Evolutionary conservation across 2,329 filamentous ascomycete genomes (phyloP), one percentile per base, ranked within the genome.

Genomic region (Aspergillus sp.): DNA sequence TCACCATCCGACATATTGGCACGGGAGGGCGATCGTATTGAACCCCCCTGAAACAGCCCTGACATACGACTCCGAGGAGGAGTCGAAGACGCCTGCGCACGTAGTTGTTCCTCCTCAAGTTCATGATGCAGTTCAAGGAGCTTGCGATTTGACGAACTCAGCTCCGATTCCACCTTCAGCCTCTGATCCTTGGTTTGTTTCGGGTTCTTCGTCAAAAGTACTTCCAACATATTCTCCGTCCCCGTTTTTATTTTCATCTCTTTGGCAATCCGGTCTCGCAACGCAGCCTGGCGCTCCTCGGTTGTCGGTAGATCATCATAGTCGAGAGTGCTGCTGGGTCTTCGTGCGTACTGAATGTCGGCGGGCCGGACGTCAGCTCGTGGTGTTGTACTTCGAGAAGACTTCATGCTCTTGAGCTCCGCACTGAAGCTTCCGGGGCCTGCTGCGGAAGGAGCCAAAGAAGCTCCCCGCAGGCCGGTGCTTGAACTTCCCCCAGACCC

Each of bases 211-310:
- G 87, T 85, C 73, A 97, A 91, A 63, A 99, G 79, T 12, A 95
- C 95, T 78, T 99, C 95, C 39, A 99, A 81, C 85, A 99, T 88
- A 72, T 99, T 99, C 80, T 99, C 95, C 57, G 93, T 97, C 18
- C 95, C 95, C 68, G 93, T 90, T 75, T 96, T 97, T 72, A 99
- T 98, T 81, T 98, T 98, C 78, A 93, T 88, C 78, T 99, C 96
- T 68, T 96, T 93, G 65, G 92, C 93, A 62, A 99, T 88, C 69
- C 89, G 85, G 66, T 97, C 93, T 68, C 89, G 88, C 61, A 97
- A 83, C 51, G 85, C 81, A 20, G 87, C 84, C 67, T 96, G 86
- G 41, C 86, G 84, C 74, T 91, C 87, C 72, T 96, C 91, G 13
- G 86, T 82, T 9, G 81, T 82, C 61, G 65, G 78, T 64, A 68